phyloP scores from a whole-genome alignment of 2,329 filamentous ascomycete species.

The Rosellinia necatrix region DNA sequence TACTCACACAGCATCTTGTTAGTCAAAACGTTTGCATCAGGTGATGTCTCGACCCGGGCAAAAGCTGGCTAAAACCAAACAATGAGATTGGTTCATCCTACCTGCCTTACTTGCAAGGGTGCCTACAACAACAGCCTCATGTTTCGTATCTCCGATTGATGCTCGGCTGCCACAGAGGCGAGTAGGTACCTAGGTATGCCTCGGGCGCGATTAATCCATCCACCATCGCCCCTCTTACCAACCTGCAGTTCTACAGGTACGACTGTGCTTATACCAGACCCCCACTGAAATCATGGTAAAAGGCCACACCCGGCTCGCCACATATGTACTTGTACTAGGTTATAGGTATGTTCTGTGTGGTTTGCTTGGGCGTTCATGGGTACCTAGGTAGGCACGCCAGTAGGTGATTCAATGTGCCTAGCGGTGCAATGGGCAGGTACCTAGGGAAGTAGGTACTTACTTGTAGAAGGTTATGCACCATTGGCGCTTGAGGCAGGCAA shows the following conservation, averaged over 20 bases:
- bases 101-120: conserved; percentile 7
- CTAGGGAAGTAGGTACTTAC: neutral
- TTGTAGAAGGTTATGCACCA: neutral
- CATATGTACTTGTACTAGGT: too few relatives aligned
- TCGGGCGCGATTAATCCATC: neutral
- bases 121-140: conserved; percentile 12
- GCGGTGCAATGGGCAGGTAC: neutral
- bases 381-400: neutral
- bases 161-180: neutral
- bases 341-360: neutral
- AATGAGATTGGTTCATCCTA: conserved; percentile 7
- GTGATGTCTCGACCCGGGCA: too few relatives aligned
- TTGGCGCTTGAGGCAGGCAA: too few relatives aligned
- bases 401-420: neutral
- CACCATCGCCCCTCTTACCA: too few relatives aligned
- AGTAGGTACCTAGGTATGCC: too few relatives aligned
- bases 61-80: neutral
- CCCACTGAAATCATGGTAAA: conserved; percentile 13
- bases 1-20: neutral
- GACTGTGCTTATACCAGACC: too few relatives aligned
- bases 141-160: conserved; percentile 7
- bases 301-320: conserved; percentile 12
- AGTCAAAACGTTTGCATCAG: neutral
- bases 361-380: neutral
- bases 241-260: too few relatives aligned